These are phyloP conservation scores for Cymbidium sinense DNA, from an alignment of 106 monocot species.

Conservation along the genomic window DNA sequence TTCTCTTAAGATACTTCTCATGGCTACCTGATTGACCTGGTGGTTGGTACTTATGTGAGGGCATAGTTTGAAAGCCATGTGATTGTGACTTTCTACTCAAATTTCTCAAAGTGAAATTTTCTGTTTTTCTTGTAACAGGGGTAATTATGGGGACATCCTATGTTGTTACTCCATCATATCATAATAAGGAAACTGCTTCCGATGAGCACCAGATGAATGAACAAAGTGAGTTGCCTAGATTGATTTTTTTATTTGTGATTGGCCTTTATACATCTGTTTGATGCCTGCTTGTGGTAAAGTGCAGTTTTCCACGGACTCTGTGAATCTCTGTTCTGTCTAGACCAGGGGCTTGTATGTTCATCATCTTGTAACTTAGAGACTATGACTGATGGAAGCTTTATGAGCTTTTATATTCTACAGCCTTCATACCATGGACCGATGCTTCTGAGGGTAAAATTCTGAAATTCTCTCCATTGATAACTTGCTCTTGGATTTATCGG, in stretches of 20 bases:
- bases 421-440: constrained; percentile 66
- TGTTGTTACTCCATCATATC: constrained; percentile 42
- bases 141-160: constrained; percentile 55
- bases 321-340: constrained; percentile 51
- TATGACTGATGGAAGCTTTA: constrained; percentile 45
- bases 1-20: background rate
- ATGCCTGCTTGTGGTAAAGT: constrained; percentile 11
- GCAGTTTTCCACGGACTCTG: constrained; percentile 75
- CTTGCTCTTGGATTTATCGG: background rate
- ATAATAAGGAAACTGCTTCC: constrained; percentile 37
- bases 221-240: constrained; percentile 32
- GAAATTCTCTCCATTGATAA: background rate
- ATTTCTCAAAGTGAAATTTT: background rate
- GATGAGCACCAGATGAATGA: constrained; percentile 56
- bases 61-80: too few relatives aligned
- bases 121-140: constrained; percentile 26
- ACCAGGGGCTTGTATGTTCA: constrained; percentile 76
- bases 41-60: too few relatives aligned
- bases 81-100: too few relatives aligned
- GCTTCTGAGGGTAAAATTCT: constrained; percentile 62
- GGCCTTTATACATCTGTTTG: constrained; percentile 4
- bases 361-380: constrained; percentile 73
- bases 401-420: constrained; percentile 72
- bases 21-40: too few relatives aligned
- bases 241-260: background rate